phyloP scores from a whole-genome alignment of 2,329 filamentous ascomycete genomes.

The Thielaviopsis ethacetica region DNA sequence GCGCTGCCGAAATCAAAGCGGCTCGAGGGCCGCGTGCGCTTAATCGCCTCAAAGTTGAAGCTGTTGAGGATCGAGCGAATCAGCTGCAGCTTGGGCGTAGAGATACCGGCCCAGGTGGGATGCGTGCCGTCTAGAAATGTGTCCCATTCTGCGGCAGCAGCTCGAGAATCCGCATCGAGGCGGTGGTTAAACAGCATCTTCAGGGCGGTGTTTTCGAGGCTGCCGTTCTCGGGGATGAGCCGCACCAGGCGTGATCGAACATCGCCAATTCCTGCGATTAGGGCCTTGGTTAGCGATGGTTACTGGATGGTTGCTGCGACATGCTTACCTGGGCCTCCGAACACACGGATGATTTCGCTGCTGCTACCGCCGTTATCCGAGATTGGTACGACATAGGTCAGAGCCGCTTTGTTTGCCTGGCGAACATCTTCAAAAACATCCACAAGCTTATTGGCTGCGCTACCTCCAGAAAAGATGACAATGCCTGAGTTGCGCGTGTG shows the following conservation, averaged over 20 bases:
- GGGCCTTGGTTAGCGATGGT: constrained; percentile 20
- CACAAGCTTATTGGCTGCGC: constrained; percentile 84
- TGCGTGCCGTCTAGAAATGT: constrained; percentile 76
- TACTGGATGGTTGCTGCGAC: neutral
- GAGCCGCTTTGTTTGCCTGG: constrained; percentile 45
- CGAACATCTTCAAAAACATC: constrained; percentile 65
- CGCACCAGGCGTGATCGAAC: constrained; percentile 56
- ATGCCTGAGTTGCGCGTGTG: constrained; percentile 30
- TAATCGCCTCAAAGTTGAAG: constrained; percentile 63
- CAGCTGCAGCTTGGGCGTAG: constrained; percentile 57
- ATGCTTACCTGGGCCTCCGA: constrained; percentile 68
- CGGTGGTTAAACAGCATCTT: constrained; percentile 79
- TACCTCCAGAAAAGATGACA: constrained; percentile 81
- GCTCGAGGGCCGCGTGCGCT: constrained; percentile 54
- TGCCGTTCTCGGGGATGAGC: constrained; percentile 54
- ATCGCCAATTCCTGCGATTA: constrained; percentile 37
- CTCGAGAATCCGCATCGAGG: constrained; percentile 38
- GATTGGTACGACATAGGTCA: constrained; percentile 85
- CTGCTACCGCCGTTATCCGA: constrained; percentile 92
- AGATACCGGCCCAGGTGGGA: constrained; percentile 53
- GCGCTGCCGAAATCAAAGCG: constrained; percentile 65
- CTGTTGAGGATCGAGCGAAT: constrained; percentile 63
- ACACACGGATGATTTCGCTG: constrained; percentile 83
- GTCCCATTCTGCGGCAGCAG: constrained; percentile 68
- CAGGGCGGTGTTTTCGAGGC: constrained; percentile 55